These are phyloP conservation scores for Colletotrichum godetiae DNA, from an alignment of 2,329 filamentous ascomycete species.

Conservation along the genomic window DNA sequence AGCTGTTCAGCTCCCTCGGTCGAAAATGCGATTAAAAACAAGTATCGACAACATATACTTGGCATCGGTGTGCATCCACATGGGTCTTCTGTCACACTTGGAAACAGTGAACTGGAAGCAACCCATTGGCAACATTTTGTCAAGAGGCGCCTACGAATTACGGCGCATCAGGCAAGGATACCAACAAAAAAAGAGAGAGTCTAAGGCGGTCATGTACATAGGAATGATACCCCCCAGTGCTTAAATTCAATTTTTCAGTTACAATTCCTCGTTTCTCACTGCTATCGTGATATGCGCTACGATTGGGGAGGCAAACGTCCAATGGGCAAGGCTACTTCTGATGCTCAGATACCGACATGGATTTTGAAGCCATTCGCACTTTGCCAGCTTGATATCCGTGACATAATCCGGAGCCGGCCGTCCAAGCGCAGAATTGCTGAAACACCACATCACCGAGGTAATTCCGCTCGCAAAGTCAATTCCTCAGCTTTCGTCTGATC, in stretches of 20 bases:
- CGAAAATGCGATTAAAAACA: background rate
- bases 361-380: background rate
- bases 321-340: no score
- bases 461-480: background rate
- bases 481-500: background rate
- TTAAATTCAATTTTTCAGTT: conserved; percentile 16
- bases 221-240: conserved; percentile 35
- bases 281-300: no score
- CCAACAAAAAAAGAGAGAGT: background rate
- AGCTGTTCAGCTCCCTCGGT: background rate
- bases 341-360: no score
- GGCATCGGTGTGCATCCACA: background rate
- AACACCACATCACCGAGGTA: background rate
- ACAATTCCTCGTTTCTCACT: no score
- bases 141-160: conserved; percentile 20
- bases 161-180: conserved; percentile 14
- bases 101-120: conserved; percentile 15
- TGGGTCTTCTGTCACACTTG: conserved; percentile 6
- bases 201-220: conserved; percentile 28
- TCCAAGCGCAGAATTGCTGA: background rate
- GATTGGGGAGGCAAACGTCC: no score
- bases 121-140: background rate
- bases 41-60: background rate
- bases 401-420: no score
- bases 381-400: no score